Percentiles rank a stretch among this genome's conserved stretches.
Conservation (phyloP, 768 basidiomycete species). For the Mycena alexandri region DNA sequence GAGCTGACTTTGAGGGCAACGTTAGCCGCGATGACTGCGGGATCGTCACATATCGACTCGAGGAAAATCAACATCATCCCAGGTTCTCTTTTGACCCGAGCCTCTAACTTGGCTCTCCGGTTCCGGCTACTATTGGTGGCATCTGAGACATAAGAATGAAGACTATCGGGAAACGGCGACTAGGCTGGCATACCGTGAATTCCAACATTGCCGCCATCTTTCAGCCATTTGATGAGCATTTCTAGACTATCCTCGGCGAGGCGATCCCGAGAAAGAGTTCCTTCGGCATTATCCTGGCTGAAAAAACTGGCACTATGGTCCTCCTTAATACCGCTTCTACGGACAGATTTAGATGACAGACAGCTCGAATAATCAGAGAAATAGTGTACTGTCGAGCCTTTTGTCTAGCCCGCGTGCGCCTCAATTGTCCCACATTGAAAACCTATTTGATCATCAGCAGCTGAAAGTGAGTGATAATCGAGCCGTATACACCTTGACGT, state of each 20-base stretch:
- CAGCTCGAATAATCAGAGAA: constrained; percentile 11
- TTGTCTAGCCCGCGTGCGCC: constrained; percentile 87
- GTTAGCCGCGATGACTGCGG: constrained; percentile 93
- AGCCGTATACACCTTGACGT: constrained; percentile 76
- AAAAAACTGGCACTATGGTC: constrained; percentile 95
- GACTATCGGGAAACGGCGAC: neutral
- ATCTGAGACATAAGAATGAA: constrained; percentile 61
- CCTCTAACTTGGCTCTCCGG: constrained; percentile 86
- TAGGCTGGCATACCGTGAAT: constrained; percentile 81
- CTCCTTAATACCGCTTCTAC: constrained; percentile 85
- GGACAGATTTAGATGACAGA: constrained; percentile 6
- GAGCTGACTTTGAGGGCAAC: constrained; percentile 95
- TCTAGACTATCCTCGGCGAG: constrained; percentile 94
- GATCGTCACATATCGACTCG: constrained; percentile 95
- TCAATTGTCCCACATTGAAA: constrained; percentile 97
- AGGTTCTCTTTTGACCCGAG: constrained; percentile 87
- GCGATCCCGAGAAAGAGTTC: constrained; percentile 79
- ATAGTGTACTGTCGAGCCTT: constrained; percentile 76
- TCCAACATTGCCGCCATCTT: constrained; percentile 95
- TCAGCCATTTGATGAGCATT: constrained; percentile 95
- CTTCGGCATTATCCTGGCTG: constrained; percentile 86
- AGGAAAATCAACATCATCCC: constrained; percentile 92
- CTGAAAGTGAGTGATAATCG: neutral
- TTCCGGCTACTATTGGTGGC: constrained; percentile 92
- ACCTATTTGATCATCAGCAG: constrained; percentile 63